Conservation (phyloP, 371 early-diverging fungal genomes). For the Mortierella sp. region DNA sequence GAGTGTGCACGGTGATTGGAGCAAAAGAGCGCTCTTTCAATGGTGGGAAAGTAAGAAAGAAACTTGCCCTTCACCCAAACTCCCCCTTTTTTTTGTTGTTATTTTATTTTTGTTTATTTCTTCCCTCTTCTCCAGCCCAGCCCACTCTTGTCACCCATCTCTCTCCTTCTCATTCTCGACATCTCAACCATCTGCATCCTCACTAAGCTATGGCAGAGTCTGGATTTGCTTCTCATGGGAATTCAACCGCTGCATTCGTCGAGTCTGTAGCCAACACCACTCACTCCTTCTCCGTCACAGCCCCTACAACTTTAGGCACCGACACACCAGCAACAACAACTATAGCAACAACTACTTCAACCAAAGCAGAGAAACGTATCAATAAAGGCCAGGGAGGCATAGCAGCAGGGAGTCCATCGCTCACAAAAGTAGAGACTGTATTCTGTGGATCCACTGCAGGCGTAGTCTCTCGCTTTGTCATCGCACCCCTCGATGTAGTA, state of each 20-base stretch:
- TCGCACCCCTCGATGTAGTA: constrained; percentile 93
- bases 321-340: neutral
- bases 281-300: neutral
- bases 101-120: constrained; percentile 7
- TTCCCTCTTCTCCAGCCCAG: neutral
- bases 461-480: constrained; percentile 76
- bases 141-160: neutral
- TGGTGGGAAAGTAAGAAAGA: constrained; percentile 6
- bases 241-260: neutral
- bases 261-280: neutral
- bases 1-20: neutral
- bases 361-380: neutral
- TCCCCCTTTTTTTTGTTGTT: neutral
- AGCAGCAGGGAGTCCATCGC: constrained; percentile 53
- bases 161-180: neutral
- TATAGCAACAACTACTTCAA: too few species aligned
- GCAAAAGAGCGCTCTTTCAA: neutral
- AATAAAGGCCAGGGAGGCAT: constrained; percentile 7
- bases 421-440: constrained; percentile 67
- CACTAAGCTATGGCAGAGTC: constrained; percentile 14
- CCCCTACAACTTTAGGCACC: neutral
- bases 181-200: neutral
- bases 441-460: constrained; percentile 80
- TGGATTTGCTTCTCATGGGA: constrained; percentile 13
- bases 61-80: neutral